phyloP scores from a whole-genome alignment of 169 alveolate species.

The Plasmodium relictum region DNA sequence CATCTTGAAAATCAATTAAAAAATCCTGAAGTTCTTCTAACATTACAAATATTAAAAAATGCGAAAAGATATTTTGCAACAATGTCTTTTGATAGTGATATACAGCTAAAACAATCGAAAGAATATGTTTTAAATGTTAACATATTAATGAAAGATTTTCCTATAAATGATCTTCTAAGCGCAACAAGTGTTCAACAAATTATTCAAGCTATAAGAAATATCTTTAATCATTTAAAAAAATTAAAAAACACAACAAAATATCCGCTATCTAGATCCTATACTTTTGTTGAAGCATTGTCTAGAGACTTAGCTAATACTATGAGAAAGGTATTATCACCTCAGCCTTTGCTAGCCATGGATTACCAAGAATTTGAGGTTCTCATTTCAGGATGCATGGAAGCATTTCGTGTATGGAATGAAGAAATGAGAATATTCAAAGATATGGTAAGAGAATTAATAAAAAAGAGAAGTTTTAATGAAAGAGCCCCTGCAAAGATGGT shows the following conservation, averaged over 20 bases:
- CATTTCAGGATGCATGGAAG: conserved; percentile 89
- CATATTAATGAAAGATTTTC: conserved; percentile 95
- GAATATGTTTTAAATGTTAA: conserved; percentile 93
- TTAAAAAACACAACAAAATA: conserved; percentile 91
- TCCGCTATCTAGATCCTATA: conserved; percentile 92
- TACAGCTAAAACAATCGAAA: conserved; percentile 92
- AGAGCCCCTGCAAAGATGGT: conserved; percentile 90
- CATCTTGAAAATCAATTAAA: conserved; percentile 89
- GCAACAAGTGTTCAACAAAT: conserved; percentile 93
- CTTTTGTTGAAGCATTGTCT: conserved; percentile 94
- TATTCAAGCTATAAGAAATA: conserved; percentile 90
- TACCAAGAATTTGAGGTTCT: conserved; percentile 90
- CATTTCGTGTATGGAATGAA: conserved; percentile 94
- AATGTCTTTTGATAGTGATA: conserved; percentile 95
- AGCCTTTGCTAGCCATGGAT: conserved; percentile 89
- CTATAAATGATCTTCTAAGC: conserved; percentile 93
- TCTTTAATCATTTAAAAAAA: conserved; percentile 93
- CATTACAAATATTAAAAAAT: conserved; percentile 91
- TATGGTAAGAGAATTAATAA: conserved; percentile 87
- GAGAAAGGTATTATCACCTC: conserved; percentile 70
- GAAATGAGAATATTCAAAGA: conserved; percentile 93
- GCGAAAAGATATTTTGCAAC: conserved; percentile 94
- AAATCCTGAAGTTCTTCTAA: conserved; percentile 92
- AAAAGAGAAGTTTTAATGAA: conserved; percentile 90
- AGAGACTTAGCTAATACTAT: conserved; percentile 88